A percentile compares a stretch with the other conserved stretches of the same genome.
Conservation (phyloP, 768 basidiomycete genomes). For the Suillus cothurnatus region DNA sequence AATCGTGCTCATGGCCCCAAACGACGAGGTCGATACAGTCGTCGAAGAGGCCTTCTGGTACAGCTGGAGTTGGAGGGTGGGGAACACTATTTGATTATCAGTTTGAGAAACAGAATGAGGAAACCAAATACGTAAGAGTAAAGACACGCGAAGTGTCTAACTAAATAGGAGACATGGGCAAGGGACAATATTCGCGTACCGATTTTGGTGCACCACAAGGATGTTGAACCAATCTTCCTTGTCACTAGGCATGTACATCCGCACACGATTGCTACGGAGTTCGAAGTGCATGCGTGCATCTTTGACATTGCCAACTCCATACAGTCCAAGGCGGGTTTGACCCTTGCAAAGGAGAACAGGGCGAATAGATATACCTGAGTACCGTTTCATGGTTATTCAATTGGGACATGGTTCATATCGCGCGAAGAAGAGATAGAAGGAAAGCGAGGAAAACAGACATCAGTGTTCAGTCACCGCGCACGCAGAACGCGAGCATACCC, state of each 20-base stretch:
- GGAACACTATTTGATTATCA: slow-evolving; percentile 62
- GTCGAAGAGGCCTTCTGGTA: slow-evolving; percentile 97
- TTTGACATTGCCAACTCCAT: slow-evolving; percentile 96
- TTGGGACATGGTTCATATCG: neutral
- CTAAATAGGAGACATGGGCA: neutral
- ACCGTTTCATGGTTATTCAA: slow-evolving; percentile 40
- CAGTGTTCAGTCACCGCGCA: neutral
- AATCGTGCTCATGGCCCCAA: slow-evolving; percentile 99
- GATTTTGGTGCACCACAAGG: slow-evolving; percentile 92
- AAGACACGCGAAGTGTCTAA: neutral
- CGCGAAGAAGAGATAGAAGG: neutral
- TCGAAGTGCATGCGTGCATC: slow-evolving; percentile 98
- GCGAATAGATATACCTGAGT: slow-evolving; percentile 79
- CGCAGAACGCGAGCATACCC: neutral
- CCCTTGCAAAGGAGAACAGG: slow-evolving; percentile 94
- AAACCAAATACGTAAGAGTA: neutral
- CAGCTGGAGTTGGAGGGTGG: slow-evolving; percentile 92
- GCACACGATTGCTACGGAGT: slow-evolving; percentile 87
- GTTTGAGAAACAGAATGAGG: neutral
- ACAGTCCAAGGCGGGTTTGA: slow-evolving; percentile 82
- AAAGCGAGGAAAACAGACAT: neutral
- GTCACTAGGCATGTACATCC: slow-evolving; percentile 94
- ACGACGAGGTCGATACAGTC: slow-evolving; percentile 91
- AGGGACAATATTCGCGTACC: slow-evolving; percentile 47
- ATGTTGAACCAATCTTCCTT: slow-evolving; percentile 96